Percentiles rank a stretch among this genome's conserved stretches.
phyloP scores from a whole-genome alignment of 257 asterid genomes.

The Marsdenia floribunda region DNA sequence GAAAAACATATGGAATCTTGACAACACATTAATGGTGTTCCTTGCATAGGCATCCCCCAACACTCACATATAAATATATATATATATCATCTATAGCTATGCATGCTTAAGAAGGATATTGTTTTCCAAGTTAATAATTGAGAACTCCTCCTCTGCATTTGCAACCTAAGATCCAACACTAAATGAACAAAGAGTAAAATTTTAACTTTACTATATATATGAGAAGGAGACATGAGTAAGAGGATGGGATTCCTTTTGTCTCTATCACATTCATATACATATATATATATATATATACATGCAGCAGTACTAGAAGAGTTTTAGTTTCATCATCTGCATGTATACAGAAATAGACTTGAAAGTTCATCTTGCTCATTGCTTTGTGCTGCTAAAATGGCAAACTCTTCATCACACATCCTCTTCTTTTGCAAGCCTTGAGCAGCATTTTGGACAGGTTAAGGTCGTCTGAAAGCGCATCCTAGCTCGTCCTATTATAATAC shows the following conservation, averaged over 20 bases:
- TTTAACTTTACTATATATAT: neutral
- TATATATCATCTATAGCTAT: too few species aligned
- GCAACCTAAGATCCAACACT: neutral
- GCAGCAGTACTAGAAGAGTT: neutral
- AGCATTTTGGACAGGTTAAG: neutral
- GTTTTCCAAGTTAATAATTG: too few species aligned
- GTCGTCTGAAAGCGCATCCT: constrained; percentile 1
- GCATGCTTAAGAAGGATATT: too few species aligned
- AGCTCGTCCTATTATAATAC: too few species aligned
- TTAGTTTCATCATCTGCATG: neutral
- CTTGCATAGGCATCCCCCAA: too few species aligned
- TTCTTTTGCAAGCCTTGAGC: neutral
- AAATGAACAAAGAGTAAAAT: neutral
- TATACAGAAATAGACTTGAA: too few species aligned
- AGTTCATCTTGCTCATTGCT: neutral
- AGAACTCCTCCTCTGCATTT: too few species aligned
- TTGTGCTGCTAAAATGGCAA: neutral
- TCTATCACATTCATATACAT: neutral
- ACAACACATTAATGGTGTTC: too few species aligned
- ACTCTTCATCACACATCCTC: constrained; percentile 21
- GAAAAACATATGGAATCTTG: too few species aligned
- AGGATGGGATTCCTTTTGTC: neutral
- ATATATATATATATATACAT: neutral
- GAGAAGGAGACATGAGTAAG: neutral
- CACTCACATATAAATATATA: too few species aligned